phyloP scores from a whole-genome alignment of 2,329 filamentous ascomycete genomes.

The Sporothrix euskadiensis region DNA sequence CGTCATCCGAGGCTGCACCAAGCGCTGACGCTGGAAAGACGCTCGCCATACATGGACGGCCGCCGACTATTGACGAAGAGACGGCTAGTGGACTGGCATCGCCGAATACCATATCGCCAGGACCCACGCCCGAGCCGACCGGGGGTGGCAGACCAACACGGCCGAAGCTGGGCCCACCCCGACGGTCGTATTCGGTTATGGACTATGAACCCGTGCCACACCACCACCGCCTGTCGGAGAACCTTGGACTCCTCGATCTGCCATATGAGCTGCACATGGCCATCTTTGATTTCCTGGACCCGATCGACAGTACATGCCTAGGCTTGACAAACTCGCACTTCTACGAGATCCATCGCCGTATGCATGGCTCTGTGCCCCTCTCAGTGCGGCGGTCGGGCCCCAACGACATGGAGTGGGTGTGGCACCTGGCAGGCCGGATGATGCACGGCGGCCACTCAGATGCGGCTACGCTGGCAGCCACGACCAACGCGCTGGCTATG shows the following conservation, averaged over 20 bases:
- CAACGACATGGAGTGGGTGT: constrained; percentile 65
- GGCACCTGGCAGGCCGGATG: constrained; percentile 53
- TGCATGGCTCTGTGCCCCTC: constrained; percentile 59
- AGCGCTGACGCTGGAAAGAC: neutral
- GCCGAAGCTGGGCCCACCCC: constrained; percentile 48
- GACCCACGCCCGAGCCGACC: neutral
- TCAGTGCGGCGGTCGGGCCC: constrained; percentile 59
- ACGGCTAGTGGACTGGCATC: neutral
- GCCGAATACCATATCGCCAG: neutral
- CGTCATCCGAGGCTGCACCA: neutral
- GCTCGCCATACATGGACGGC: constrained; percentile 21
- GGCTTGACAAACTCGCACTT: constrained; percentile 60
- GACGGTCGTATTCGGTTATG: constrained; percentile 61
- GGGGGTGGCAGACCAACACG: constrained; percentile 31
- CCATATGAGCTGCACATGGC: constrained; percentile 61
- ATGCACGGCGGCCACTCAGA: constrained; percentile 16
- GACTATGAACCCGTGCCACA: constrained; percentile 58
- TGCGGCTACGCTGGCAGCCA: constrained; percentile 23
- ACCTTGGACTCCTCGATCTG: constrained; percentile 53
- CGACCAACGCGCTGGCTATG: constrained; percentile 44
- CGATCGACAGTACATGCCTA: constrained; percentile 64
- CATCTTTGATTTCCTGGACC: constrained; percentile 63
- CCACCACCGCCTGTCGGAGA: constrained; percentile 50
- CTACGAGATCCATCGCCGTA: constrained; percentile 58
- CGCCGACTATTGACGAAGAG: constrained; percentile 30